Conservation (phyloP, 148 eudicot species). For the Rhododendron vialii region DNA sequence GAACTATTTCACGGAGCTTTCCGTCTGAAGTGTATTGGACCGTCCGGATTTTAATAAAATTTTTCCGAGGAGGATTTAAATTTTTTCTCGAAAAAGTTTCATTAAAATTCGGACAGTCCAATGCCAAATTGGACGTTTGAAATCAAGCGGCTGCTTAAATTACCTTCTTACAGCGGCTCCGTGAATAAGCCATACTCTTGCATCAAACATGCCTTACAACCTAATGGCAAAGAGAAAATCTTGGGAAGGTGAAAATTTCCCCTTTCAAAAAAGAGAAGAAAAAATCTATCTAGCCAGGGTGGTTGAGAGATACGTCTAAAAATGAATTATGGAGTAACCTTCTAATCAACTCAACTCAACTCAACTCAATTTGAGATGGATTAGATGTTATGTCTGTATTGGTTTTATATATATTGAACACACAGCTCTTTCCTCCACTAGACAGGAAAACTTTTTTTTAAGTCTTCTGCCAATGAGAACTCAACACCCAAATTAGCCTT, state of each 20-base stretch:
- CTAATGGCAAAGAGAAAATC: neutral
- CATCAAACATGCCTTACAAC: neutral
- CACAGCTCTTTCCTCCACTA: neutral
- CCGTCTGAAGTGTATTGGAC: too few species aligned
- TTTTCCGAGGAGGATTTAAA: too few species aligned
- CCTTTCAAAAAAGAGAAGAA: neutral
- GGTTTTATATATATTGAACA: neutral
- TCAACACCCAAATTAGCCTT: neutral
- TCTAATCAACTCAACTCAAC: conserved; percentile 9
- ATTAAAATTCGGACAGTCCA: too few species aligned
- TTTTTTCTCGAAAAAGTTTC: too few species aligned
- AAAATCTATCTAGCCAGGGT: neutral
- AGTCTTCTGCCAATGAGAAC: neutral
- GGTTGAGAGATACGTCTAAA: conserved; percentile 2
- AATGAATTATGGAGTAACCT: conserved; percentile 13
- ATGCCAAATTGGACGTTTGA: too few species aligned
- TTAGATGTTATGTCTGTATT: neutral
- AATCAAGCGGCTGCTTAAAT: too few species aligned
- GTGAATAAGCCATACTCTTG: too few species aligned
- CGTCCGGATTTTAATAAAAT: too few species aligned
- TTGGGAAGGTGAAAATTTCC: neutral
- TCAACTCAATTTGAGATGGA: neutral
- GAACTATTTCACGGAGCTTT: too few species aligned
- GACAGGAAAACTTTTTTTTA: neutral
- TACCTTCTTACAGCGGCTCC: too few species aligned